A percentile compares a stretch with the other conserved stretches of the same genome.
Evolutionary conservation across 2,329 filamentous ascomycete genomes (phyloP).

Genomic region (Pseudogymnoascus sp.): DNA sequence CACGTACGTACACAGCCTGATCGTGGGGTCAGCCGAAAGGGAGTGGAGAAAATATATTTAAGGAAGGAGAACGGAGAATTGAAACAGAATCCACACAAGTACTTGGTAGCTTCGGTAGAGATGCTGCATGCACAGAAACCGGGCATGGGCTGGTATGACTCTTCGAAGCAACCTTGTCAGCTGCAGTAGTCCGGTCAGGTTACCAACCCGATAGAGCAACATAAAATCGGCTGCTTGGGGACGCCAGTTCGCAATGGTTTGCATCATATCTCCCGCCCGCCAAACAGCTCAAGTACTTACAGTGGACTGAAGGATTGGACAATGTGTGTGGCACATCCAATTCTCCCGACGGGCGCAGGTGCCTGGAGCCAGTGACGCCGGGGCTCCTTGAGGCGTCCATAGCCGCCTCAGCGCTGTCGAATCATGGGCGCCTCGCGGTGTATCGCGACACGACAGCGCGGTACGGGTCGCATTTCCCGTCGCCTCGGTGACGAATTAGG

Average conservation of each 20-base stretch:
- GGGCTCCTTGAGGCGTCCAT: neutral
- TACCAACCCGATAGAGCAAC: neutral
- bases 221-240: neutral
- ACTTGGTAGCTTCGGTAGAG: neutral
- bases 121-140: neutral
- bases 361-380: constrained; percentile 1
- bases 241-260: neutral
- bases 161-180: constrained; percentile 4
- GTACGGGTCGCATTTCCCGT: constrained; percentile 1
- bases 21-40: neutral
- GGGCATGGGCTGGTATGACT: neutral
- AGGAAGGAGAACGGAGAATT: neutral
- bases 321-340: constrained; percentile 2
- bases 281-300: neutral
- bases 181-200: neutral
- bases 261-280: constrained; percentile 1
- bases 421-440: neutral
- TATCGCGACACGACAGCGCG: neutral
- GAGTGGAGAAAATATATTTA: constrained; percentile 5
- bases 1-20: constrained; percentile 5
- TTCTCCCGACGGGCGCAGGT: neutral
- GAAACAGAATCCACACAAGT: neutral
- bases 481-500: constrained; percentile 3
- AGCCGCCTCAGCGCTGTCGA: constrained; percentile 6
- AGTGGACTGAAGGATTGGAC: neutral